These are phyloP conservation scores for Teratosphaeria epicoccoides DNA, from an alignment of 2,329 filamentous ascomycete genomes.

Conservation along the genomic window DNA sequence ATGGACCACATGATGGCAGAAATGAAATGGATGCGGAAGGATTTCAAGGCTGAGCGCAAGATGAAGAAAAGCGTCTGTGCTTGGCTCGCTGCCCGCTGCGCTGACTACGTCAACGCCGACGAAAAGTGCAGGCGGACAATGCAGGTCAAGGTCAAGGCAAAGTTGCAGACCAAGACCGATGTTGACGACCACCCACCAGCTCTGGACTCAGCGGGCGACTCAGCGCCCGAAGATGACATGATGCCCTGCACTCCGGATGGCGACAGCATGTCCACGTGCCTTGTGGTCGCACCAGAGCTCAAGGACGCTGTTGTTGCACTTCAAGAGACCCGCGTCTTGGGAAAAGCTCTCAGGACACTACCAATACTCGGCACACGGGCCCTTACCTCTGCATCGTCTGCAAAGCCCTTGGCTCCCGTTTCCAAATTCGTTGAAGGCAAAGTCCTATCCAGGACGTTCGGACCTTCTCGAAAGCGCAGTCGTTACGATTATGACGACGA, in stretches of 20 bases:
- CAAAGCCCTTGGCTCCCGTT: slow-evolving; percentile 37
- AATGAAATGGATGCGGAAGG: slow-evolving; percentile 96
- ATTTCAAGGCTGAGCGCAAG: slow-evolving; percentile 87
- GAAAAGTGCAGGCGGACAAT: slow-evolving; percentile 54
- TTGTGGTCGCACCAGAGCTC: slow-evolving; percentile 22
- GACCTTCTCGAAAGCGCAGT: slow-evolving; percentile 63
- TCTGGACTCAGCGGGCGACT: slow-evolving; percentile 21
- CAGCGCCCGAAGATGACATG: slow-evolving; percentile 22
- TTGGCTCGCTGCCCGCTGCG: slow-evolving; percentile 71
- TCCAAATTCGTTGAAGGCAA: slow-evolving; percentile 80
- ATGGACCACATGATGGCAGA: slow-evolving; percentile 81
- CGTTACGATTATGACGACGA: slow-evolving; percentile 71
- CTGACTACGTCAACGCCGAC: slow-evolving; percentile 62
- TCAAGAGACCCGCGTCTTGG: slow-evolving; percentile 17
- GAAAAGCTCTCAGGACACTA: slow-evolving; percentile 18
- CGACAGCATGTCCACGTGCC: slow-evolving; percentile 8
- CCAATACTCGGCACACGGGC: slow-evolving; percentile 14
- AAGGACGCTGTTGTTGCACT: slow-evolving; percentile 15
- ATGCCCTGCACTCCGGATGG: slow-evolving; percentile 18
- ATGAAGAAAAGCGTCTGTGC: slow-evolving; percentile 80
- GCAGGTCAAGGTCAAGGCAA: slow-evolving; percentile 48
- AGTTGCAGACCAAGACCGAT: slow-evolving; percentile 2
- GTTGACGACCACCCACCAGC: slow-evolving; percentile 16
- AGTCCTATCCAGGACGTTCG: slow-evolving; percentile 56
- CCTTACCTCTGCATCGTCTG: background rate